These are phyloP conservation scores for Cutaneotrichosporon cyanovorans DNA, from an alignment of 1,284 basidiomycete species.

Conservation along the genomic window DNA sequence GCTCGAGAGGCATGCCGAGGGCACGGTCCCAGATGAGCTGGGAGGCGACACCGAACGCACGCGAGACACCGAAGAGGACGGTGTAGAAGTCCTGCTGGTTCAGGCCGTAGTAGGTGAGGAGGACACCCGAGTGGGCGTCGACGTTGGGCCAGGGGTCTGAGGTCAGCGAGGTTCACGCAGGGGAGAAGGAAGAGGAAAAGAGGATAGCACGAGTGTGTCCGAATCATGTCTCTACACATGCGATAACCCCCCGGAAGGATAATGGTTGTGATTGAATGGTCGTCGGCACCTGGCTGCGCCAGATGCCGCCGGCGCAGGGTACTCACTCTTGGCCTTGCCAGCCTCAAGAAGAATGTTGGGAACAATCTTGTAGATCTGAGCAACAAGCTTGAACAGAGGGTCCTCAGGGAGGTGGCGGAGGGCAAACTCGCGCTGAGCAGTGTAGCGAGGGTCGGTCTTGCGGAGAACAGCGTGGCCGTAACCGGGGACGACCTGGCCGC, in stretches of 20 bases:
- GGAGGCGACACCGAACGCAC: conserved; percentile 80
- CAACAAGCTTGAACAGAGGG: conserved; percentile 86
- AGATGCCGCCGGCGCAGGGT: too few relatives aligned
- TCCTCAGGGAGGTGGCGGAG: conserved; percentile 79
- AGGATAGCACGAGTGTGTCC: too few relatives aligned
- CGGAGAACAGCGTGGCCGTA: conserved; percentile 95
- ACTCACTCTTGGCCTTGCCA: conserved; percentile 75
- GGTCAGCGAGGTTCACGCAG: neutral
- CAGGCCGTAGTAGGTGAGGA: conserved; percentile 70
- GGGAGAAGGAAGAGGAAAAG: neutral
- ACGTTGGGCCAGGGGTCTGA: conserved; percentile 63
- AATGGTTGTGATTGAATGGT: too few relatives aligned
- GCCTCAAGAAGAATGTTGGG: conserved; percentile 88
- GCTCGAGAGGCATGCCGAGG: conserved; percentile 57
- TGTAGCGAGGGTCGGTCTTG: conserved; percentile 97
- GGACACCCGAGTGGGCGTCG: conserved; percentile 92
- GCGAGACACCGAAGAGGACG: conserved; percentile 92
- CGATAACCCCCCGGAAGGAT: too few relatives aligned
- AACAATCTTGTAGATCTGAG: conserved; percentile 86
- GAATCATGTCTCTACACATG: too few relatives aligned
- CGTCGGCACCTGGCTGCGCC: too few relatives aligned
- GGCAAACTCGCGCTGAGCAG: conserved; percentile 88
- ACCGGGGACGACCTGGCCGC: conserved; percentile 85
- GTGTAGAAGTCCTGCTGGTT: conserved; percentile 91
- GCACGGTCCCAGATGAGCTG: conserved; percentile 94